A percentile compares a stretch with the other conserved stretches of the same genome.
These are phyloP conservation scores for Pachyrhizus erosus DNA, from an alignment of 306 rosid genomes.

Conservation along the genomic window DNA sequence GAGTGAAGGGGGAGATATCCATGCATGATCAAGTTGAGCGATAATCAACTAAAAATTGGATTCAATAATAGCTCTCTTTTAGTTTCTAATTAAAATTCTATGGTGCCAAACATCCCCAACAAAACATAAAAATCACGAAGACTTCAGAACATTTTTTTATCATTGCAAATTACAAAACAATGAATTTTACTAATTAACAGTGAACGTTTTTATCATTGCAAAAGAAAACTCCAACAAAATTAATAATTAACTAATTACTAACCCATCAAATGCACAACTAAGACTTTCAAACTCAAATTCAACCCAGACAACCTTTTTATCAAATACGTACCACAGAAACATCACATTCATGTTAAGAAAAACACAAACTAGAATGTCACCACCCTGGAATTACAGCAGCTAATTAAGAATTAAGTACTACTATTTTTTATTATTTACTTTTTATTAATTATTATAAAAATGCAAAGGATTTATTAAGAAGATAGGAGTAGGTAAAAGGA, in stretches of 20 bases:
- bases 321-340: no score
- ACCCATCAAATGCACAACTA: background rate
- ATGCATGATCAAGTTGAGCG: no score
- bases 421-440: background rate
- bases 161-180: background rate
- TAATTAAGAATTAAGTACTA: background rate
- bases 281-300: no score
- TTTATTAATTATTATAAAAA: background rate
- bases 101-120: background rate
- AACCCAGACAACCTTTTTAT: no score
- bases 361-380: background rate
- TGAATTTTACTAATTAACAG: background rate
- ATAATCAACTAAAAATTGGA: no score
- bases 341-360: no score
- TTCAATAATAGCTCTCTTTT: no score
- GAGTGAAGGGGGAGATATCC: no score
- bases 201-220: background rate
- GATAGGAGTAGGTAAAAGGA: background rate
- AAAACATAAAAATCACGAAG: background rate
- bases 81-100: background rate
- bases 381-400: background rate
- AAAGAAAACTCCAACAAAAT: background rate
- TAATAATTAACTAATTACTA: background rate
- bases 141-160: background rate
- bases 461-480: background rate